Conservation (phyloP, 441 rosid species). For the Bocquillonia castaneifolia region DNA sequence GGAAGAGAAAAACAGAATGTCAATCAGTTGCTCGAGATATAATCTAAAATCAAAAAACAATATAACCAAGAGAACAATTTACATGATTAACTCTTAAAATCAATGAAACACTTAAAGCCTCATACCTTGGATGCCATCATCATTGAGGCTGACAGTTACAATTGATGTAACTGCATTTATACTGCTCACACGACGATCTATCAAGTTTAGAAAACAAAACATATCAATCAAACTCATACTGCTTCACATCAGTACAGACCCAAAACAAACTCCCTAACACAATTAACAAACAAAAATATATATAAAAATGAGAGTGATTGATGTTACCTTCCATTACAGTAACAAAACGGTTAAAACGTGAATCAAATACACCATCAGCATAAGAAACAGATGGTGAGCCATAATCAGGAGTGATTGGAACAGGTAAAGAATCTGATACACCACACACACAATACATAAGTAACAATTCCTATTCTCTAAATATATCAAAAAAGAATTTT, state of each 20-base stretch:
- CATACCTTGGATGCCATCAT: slow-evolving; percentile 51
- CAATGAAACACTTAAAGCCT: not conserved
- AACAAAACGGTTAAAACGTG: slow-evolving; percentile 54
- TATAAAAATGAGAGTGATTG: not conserved
- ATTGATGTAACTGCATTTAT: slow-evolving; percentile 58
- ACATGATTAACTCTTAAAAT: not conserved
- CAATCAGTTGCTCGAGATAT: slow-evolving; percentile 10
- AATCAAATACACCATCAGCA: slow-evolving; percentile 86
- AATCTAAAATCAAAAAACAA: not conserved
- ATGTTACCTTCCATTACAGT: slow-evolving; percentile 87
- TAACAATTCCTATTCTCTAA: not conserved
- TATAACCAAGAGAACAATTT: not conserved
- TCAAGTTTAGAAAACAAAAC: slow-evolving; percentile 10
- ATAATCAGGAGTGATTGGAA: slow-evolving; percentile 71
- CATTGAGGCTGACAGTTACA: slow-evolving; percentile 43
- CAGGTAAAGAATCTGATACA: slow-evolving; percentile 47
- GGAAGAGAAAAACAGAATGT: not conserved
- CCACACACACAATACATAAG: not conserved
- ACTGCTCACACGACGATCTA: slow-evolving; percentile 63
- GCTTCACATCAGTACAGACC: not conserved
- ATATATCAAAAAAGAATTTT: not conserved
- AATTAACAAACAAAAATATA: not conserved
- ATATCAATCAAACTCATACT: not conserved
- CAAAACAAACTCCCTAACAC: not conserved
- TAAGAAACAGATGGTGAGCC: slow-evolving; percentile 60